Base-by-base conservation (phyloP, 768 basidiomycete species). In the Mycena polygramma region DNA sequence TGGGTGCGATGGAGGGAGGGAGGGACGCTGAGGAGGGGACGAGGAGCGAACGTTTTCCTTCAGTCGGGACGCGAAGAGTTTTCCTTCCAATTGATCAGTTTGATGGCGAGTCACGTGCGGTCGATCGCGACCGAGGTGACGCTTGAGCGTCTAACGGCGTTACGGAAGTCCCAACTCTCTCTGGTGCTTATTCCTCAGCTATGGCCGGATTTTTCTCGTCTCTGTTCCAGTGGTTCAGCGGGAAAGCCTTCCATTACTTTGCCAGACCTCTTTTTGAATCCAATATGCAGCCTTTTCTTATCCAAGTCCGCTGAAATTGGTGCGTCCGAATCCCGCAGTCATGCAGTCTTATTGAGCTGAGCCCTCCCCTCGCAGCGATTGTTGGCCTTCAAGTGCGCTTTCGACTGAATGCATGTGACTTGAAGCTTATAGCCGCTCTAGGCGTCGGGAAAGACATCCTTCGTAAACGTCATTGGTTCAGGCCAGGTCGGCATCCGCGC, bases 371-470 rank as follows among this genome's bases (percentile, higher is more conserved):
- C 43, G 13, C 66, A 73, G 92, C 94, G 11, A 91, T 97, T n/a
- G 94, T 97, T 59, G 95, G 95, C 52, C 83, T 97, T 57, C 95
- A 97, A 86, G 95, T 92, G 58, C 59, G 76, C 68, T 13, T 55
- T 30, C 15, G 15, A 41, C 2, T 10, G 15, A 41, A 62, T 22
- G 24, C 52, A 26, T 17, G 17, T 22, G 26, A 35, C 52, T 49
- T 43, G 39, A 22, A 39, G 17, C 61, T 72, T 63, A 39, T 63
- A 20, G 9, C 24, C 46, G 41, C 20, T 24, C 41, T 69, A 97
- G 94, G 95, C 96, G 4, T 96, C 95, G 4, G 96, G 96, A 53
- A 97, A 98, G 84, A 97, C 96, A 4, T 96, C 94, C 13, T 94
- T 98, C 62, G 94, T 97, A 36, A 96, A 97, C 77, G 93, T 97